A percentile compares a stretch with the other conserved stretches of the same genome.
These are phyloP conservation scores for Acanthamoeba lenticulata DNA, from an alignment of 208 protist genomes.

Conservation along the genomic window DNA sequence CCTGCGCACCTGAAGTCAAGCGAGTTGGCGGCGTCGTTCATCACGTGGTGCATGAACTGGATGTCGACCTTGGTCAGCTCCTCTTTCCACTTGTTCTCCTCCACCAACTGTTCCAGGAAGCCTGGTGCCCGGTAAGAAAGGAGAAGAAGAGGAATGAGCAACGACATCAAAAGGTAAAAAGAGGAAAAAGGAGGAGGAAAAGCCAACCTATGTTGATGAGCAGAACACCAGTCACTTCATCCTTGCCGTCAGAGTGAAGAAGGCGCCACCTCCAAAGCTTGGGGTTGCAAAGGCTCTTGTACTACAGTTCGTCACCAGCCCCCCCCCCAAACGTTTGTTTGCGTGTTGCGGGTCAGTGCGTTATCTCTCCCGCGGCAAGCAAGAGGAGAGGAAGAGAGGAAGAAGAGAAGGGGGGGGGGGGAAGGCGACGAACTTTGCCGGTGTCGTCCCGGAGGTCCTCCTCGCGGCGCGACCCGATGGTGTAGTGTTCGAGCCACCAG, in stretches of 20 bases:
- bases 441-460: not conserved
- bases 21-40: not conserved
- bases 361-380: not conserved
- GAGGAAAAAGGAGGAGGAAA: not conserved
- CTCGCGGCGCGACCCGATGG: not conserved
- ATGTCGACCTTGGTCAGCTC: slow-evolving; percentile 38
- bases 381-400: not conserved
- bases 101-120: slow-evolving; percentile 1
- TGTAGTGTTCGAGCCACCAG: slow-evolving; percentile 54
- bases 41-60: slow-evolving; percentile 5
- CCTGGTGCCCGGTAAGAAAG: not conserved
- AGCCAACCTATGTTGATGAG: slow-evolving; percentile 16
- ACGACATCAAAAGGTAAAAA: not conserved
- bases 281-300: slow-evolving; percentile 35
- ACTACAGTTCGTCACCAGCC: not conserved
- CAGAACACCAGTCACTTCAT: slow-evolving; percentile 31
- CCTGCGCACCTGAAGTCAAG: not conserved
- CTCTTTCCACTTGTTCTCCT: not conserved
- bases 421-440: not conserved
- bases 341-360: too few species aligned
- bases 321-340: too few species aligned
- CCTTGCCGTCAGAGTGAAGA: slow-evolving; percentile 26
- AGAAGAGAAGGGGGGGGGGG: not conserved
- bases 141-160: not conserved
- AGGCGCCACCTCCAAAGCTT: slow-evolving; percentile 54